phyloP scores from a whole-genome alignment of 176 grass and related monocot species.

The Triticum monococcum region DNA sequence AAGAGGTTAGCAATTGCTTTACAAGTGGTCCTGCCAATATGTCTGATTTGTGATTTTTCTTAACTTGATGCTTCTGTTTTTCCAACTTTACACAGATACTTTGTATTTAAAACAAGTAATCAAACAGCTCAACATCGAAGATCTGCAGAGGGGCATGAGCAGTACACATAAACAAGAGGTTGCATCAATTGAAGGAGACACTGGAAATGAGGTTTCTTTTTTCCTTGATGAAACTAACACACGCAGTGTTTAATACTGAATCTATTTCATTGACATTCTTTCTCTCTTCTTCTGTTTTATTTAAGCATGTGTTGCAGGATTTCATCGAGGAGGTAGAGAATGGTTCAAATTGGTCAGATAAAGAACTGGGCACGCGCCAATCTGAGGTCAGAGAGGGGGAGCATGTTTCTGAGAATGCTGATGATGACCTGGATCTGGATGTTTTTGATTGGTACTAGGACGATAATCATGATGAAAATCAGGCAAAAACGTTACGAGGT shows the following conservation, averaged over 20 bases:
- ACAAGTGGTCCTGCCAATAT: background rate
- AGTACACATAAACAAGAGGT: conserved; percentile 20
- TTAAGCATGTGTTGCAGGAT: conserved; percentile 20
- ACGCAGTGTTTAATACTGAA: background rate
- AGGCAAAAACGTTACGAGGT: background rate
- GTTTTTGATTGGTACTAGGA: conserved; percentile 51
- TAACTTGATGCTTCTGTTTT: conserved; percentile 8
- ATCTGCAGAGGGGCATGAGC: conserved; percentile 15
- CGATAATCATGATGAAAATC: background rate
- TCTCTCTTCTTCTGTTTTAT: background rate
- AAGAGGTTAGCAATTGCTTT: conserved; percentile 41
- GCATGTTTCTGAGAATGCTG: conserved; percentile 27
- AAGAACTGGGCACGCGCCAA: background rate
- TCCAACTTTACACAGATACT: conserved; percentile 49
- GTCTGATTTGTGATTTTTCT: background rate
- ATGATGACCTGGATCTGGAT: conserved; percentile 30
- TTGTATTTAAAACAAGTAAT: conserved; percentile 77
- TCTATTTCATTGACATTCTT: background rate
- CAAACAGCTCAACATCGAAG: conserved; percentile 58
- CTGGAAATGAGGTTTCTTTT: conserved; percentile 32
- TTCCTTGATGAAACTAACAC: background rate
- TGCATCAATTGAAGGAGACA: conserved; percentile 24
- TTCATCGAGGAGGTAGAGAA: conserved; percentile 18
- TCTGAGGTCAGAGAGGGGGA: conserved; percentile 3
- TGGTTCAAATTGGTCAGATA: conserved; percentile 17